These are phyloP conservation scores for Exophiala calicioides DNA, from an alignment of 2,329 filamentous ascomycete genomes.

Conservation along the genomic window DNA sequence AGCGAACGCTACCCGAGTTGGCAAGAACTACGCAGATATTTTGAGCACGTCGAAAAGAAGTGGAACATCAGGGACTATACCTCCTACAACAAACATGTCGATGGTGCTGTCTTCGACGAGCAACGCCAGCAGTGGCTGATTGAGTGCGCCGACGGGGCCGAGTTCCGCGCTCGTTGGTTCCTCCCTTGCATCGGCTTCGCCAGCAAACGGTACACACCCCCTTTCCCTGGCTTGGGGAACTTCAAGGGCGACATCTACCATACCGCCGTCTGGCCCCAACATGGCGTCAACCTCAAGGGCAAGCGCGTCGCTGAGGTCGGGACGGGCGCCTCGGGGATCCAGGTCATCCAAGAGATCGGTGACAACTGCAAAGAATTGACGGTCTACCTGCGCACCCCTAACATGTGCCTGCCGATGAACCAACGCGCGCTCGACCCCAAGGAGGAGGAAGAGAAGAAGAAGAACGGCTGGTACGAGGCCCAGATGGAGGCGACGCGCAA, in stretches of 20 bases:
- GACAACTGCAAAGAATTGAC: constrained; percentile 33
- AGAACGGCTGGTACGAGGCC: constrained; percentile 47
- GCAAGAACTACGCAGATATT: constrained; percentile 44
- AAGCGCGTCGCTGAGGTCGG: constrained; percentile 66
- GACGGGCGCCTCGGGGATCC: constrained; percentile 57
- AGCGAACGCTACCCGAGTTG: constrained; percentile 39
- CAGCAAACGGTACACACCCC: constrained; percentile 59
- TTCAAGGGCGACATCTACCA: constrained; percentile 64
- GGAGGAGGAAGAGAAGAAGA: constrained; percentile 59
- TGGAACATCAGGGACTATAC: constrained; percentile 43
- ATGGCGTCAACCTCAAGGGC: constrained; percentile 59
- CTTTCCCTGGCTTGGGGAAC: constrained; percentile 58
- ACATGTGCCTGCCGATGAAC: constrained; percentile 60
- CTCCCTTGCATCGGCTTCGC: constrained; percentile 53
- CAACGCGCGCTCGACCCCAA: constrained; percentile 50
- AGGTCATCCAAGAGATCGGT: constrained; percentile 34
- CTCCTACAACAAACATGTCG: constrained; percentile 38
- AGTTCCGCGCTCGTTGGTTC: constrained; percentile 21
- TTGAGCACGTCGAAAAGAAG: constrained; percentile 43
- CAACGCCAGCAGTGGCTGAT: constrained; percentile 22
- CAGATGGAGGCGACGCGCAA: constrained; percentile 56
- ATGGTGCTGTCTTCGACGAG: constrained; percentile 40
- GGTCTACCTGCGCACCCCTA: constrained; percentile 64
- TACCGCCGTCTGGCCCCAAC: constrained; percentile 59
- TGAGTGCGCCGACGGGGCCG: constrained; percentile 22